Base-by-base conservation (phyloP, 2,329 filamentous ascomycete species). In the Penicillium thymicola region DNA sequence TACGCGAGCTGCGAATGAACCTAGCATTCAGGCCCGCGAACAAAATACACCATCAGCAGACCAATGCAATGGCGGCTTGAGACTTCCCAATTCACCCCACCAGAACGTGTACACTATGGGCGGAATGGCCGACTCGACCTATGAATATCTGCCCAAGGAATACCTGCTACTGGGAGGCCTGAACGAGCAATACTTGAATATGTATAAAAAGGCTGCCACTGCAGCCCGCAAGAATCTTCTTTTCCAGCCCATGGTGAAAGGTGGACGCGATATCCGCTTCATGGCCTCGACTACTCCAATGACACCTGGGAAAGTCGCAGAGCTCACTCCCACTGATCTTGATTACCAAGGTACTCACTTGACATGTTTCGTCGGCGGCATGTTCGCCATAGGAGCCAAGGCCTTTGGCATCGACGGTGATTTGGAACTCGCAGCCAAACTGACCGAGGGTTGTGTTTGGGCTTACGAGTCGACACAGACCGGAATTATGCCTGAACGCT, bases 391-490 rank as follows among this genome's bases (percentile, higher is more conserved):
- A 0, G 84, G 83, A 28, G 80, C 83, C 43, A 82, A 80, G 63
- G 65, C 86, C 1, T 85, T 86, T 67, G 71, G 77, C 14, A 75
- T 81, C n/a, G 70, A 79, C 3, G 72, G 73, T 16, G 83, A 87
- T 62, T 72, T 86, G 58, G 73, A 78, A 0, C 78, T 85, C 50
- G 85, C 82, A 11, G 74, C 77, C 42, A 82, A 84, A 64, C 73
- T 87, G 44, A 82, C 83, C 0, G 79, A 86, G 54, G 81, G 81
- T 4, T 87, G 84, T 65, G 79, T 86, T n/a, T 87, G 83, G 83
- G 80, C 83, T 1, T 86, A 87, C 68, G 78, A 81, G 60, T 74
- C 78, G 10, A 80, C 81, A 5, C 79, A 79, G 1, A 75, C 80
- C 2, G 83, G 84, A 5, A 81, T 87, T 57, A 87, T 87, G 84